Conservation (phyloP, 2,329 filamentous ascomycete genomes). For the Colletotrichum sp. region DNA sequence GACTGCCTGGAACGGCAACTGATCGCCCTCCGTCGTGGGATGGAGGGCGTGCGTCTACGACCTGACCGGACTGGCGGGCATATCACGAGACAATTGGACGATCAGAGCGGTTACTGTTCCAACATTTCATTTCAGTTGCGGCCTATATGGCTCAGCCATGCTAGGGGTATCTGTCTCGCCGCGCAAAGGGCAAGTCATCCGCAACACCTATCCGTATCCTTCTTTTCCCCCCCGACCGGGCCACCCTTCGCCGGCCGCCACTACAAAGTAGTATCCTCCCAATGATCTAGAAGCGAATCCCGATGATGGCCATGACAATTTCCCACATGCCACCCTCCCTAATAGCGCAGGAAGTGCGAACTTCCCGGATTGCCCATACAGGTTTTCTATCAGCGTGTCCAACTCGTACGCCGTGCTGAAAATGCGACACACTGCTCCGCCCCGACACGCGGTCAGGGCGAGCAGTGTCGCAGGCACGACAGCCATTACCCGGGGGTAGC, state of each 20-base stretch:
- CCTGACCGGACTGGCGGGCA: neutral
- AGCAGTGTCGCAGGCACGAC: neutral
- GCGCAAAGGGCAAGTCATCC: neutral
- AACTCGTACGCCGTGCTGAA: neutral
- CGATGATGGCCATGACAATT: conserved; percentile 2
- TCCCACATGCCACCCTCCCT: conserved; percentile 1
- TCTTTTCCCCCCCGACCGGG: neutral
- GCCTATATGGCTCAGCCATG: conserved; percentile 17
- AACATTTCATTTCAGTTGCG: conserved; percentile 5
- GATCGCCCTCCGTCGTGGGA: neutral
- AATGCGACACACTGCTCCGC: neutral
- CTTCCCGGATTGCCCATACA: conserved; percentile 18
- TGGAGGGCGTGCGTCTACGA: neutral
- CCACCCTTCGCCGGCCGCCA: neutral
- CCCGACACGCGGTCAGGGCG: neutral
- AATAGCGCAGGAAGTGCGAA: conserved; percentile 20
- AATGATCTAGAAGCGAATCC: neutral
- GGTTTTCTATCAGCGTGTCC: conserved; percentile 16
- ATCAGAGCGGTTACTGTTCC: neutral
- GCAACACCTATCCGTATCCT: neutral
- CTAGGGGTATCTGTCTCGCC: conserved; percentile 15
- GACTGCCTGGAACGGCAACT: neutral
- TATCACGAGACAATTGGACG: neutral
- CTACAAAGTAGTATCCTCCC: neutral
- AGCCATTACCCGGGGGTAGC: conserved; percentile 23